Conservation (phyloP, 345 rosid genomes). For the Combretum micranthum region DNA sequence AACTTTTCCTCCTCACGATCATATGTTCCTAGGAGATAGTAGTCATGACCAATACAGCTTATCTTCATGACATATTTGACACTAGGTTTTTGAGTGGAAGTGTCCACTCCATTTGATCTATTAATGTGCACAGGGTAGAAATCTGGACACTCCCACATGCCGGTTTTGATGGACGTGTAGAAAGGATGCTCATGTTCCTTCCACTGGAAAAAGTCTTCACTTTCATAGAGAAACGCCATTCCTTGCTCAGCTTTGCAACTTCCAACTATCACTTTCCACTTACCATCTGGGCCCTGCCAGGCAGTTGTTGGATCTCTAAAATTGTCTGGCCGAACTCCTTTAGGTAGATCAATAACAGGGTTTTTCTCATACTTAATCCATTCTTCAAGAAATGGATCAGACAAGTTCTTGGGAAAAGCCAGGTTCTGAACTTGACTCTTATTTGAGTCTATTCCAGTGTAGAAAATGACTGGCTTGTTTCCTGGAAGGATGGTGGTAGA, state of each 20-base stretch:
- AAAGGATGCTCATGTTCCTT: slow-evolving; percentile 15
- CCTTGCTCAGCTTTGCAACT: slow-evolving; percentile 38
- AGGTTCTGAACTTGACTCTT: slow-evolving; percentile 41
- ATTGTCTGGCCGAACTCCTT: slow-evolving; percentile 42
- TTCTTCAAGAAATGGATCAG: slow-evolving; percentile 53
- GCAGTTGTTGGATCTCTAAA: too few species aligned
- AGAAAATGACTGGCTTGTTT: slow-evolving; percentile 38
- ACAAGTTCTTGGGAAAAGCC: slow-evolving; percentile 45
- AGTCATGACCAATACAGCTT: too few species aligned
- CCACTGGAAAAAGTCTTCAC: too few species aligned
- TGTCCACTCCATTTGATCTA: slow-evolving; percentile 15
- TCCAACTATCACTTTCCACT: slow-evolving; percentile 56
- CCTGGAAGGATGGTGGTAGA: slow-evolving; percentile 47
- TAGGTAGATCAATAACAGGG: slow-evolving; percentile 43
- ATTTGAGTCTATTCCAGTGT: too few species aligned
- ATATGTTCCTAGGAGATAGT: slow-evolving; percentile 34
- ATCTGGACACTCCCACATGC: slow-evolving; percentile 53
- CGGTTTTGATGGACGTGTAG: slow-evolving; percentile 13
- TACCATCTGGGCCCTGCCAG: slow-evolving; percentile 49
- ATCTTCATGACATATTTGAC: slow-evolving; percentile 55
- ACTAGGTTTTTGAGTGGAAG: slow-evolving; percentile 7
- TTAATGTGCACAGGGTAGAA: slow-evolving; percentile 21
- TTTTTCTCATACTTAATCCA: slow-evolving; percentile 58
- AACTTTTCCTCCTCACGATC: slow-evolving; percentile 18
- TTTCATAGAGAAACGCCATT: slow-evolving; percentile 30